Evolutionary conservation across 1,284 basidiomycete species (phyloP), one percentile per base, ranked within the genome.

Genomic region (Apiotrichum gamsii): DNA sequence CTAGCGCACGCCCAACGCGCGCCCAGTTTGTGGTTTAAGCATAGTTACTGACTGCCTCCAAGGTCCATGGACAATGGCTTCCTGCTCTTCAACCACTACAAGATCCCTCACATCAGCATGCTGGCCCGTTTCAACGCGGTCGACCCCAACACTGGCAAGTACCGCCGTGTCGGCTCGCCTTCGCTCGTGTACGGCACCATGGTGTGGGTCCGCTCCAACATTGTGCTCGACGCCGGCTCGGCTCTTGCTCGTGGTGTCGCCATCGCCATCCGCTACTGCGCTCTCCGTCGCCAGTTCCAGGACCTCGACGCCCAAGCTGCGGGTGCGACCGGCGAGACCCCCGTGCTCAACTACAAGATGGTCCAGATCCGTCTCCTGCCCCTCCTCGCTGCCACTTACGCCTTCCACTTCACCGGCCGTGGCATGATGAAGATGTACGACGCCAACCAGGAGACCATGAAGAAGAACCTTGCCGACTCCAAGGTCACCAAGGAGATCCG

Each of bases 101-200:
- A 77, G 47, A 75, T 80, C 23, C 78, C 78, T 15, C 73, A 78
- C 47, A 74, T 75, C 20, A 64, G 72, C 65, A 79, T 80, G 78
- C 74, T 80, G 54, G 79, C 79, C 74, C 79, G 79, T 67, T 77
- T 80, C 65, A 77, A 76, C 35, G 75, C 78, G 55, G 69, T 71
- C n/a, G 49, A 54, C 64, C 77, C 13, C 69, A 74, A 16, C 72
- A 78, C 32, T 60, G 64, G 19, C 49, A 52, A n/a, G 65, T 72
- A 39, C 67, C 64, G 18, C 62, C 71, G 44, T 61, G 69, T 33
- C 75, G 78, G 39, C 70, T 78, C 30, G 73, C 76, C 40, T 76
- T 79, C 52, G 54, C 70, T 80, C 49, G 77, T 78, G 4, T 79
- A 80, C 60, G 78, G 78, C 38, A 78, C 78, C 4, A 65, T 80